Evolutionary conservation across 345 rosid genomes (phyloP).

Genomic region (Gossypium mustelinum): DNA sequence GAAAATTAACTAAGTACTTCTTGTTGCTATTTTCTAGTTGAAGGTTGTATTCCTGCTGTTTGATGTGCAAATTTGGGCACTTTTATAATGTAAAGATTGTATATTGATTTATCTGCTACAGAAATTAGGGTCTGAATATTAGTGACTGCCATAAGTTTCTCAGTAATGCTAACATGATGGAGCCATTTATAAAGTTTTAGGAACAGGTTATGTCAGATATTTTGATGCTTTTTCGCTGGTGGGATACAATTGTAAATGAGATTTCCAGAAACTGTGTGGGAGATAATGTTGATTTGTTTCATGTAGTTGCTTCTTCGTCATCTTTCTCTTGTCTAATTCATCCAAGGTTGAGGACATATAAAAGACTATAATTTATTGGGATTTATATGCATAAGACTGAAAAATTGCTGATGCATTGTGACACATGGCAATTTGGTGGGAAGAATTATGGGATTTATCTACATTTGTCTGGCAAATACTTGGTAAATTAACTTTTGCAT

Average conservation of each 20-base stretch:
- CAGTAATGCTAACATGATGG: background rate
- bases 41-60: background rate
- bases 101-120: background rate
- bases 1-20: background rate
- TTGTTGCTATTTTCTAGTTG: background rate
- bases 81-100: background rate
- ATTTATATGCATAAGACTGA: constrained; percentile 17
- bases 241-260: background rate
- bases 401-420: background rate
- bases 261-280: constrained; percentile 1
- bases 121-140: background rate
- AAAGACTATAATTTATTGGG: background rate
- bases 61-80: background rate
- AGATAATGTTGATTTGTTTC: background rate
- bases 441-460: background rate
- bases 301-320: background rate
- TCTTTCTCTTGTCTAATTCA: background rate
- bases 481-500: background rate
- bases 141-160: background rate
- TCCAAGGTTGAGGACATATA: background rate
- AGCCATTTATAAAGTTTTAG: background rate
- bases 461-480: constrained; percentile 9
- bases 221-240: background rate
- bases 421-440: constrained; percentile 8
- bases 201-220: background rate